Conservation (phyloP, 352 stramenopile species). For the Hyaloperonospora brassicae region DNA sequence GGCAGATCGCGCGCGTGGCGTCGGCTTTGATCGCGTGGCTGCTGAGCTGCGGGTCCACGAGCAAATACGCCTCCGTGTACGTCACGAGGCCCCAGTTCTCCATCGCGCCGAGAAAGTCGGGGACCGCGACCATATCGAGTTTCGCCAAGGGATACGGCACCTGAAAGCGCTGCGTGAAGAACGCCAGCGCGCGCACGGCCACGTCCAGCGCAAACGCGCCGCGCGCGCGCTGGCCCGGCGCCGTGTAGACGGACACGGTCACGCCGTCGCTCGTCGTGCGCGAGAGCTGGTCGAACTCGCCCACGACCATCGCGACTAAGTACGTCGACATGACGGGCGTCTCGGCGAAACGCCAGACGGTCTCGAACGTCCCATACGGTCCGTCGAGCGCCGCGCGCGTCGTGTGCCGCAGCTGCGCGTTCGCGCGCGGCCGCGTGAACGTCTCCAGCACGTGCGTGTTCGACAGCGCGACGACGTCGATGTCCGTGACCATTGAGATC, state of each 20-base stretch:
- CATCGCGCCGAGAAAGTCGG: conserved; percentile 95
- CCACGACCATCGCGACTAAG: conserved; percentile 89
- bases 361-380: conserved; percentile 34
- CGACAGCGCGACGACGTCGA: conserved; percentile 86
- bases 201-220: conserved; percentile 89
- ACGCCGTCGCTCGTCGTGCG: conserved; percentile 86
- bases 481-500: conserved; percentile 87
- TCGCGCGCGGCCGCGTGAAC: conserved; percentile 40
- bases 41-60: conserved; percentile 76
- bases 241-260: conserved; percentile 93
- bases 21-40: conserved; percentile 58
- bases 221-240: conserved; percentile 84
- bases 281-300: conserved; percentile 94
- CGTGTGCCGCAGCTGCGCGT: conserved; percentile 42
- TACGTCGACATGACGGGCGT: conserved; percentile 98
- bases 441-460: conserved; percentile 95
- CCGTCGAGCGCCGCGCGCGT: conserved; percentile 22
- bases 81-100: conserved; percentile 95
- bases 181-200: conserved; percentile 51
- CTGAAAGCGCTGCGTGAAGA: conserved; percentile 65
- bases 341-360: conserved; percentile 81
- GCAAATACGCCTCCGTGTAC: conserved; percentile 91
- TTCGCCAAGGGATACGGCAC: conserved; percentile 95
- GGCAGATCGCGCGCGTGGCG: conserved; percentile 92
- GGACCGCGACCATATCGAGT: conserved; percentile 96